Conservation (phyloP, 306 rosid genomes). For the Vachellia pachyceras region DNA sequence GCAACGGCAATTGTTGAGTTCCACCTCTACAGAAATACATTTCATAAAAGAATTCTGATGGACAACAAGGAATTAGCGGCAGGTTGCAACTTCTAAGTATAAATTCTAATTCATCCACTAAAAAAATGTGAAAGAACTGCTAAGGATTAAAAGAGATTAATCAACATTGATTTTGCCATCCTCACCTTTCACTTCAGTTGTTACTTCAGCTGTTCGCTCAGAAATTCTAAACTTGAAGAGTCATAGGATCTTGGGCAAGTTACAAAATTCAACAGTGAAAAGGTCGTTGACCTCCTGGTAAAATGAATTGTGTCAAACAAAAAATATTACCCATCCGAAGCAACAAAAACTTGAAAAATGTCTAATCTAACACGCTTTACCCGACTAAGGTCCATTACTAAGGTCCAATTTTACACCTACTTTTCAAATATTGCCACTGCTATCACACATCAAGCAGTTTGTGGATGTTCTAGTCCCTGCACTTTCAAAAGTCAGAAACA, state of each 20-base stretch:
- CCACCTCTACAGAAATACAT: not conserved
- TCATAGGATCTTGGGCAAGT: constrained; percentile 17
- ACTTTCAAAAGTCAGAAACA: not conserved
- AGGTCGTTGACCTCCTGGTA: not conserved
- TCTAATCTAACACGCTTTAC: not conserved
- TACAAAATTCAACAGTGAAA: constrained; percentile 7
- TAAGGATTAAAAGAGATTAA: not conserved
- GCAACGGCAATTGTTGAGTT: not conserved
- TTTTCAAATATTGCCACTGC: not conserved
- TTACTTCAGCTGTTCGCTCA: too few relatives aligned
- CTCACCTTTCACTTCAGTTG: not conserved
- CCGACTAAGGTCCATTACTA: not conserved
- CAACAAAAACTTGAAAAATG: not conserved
- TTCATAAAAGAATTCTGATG: not conserved
- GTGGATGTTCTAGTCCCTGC: not conserved
- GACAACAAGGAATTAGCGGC: constrained; percentile 24
- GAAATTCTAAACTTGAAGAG: not conserved
- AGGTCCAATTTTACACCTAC: not conserved
- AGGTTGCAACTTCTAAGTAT: constrained; percentile 44
- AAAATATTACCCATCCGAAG: constrained; percentile 17
- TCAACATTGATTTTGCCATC: not conserved
- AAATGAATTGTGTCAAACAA: too few relatives aligned
- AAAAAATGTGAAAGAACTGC: not conserved
- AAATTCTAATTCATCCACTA: not conserved
- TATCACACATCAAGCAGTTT: not conserved